These are phyloP conservation scores for Suillus tomentosus DNA, from an alignment of 768 basidiomycete species.

Conservation along the genomic window DNA sequence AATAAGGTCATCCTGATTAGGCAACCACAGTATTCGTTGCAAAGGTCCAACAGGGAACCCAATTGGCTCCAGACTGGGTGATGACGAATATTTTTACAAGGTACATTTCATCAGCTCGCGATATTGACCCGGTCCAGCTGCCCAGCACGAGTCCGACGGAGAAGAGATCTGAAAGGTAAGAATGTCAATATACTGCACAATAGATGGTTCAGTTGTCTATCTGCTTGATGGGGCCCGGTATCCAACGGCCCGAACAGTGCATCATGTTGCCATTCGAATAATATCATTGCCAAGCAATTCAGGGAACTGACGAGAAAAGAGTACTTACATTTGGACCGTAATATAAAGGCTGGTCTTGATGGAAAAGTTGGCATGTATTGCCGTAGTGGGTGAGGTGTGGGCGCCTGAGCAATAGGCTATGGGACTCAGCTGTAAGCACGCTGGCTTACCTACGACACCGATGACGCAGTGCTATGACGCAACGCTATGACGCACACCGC, in stretches of 20 bases:
- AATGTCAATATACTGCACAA: slow-evolving; percentile 8
- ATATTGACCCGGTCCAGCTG: background rate
- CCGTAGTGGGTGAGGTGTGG: background rate
- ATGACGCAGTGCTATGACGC: no score
- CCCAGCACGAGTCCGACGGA: background rate
- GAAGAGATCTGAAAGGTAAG: slow-evolving; percentile 57
- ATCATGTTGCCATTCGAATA: background rate
- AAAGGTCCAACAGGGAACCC: background rate
- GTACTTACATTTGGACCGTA: background rate
- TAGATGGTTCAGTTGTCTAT: background rate
- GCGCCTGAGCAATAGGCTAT: no score
- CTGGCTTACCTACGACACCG: no score
- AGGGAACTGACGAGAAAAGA: background rate
- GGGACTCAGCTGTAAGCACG: no score
- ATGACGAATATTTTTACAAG: background rate
- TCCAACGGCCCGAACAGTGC: background rate
- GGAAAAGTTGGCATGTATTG: background rate
- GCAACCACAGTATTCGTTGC: background rate
- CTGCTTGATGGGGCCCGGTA: background rate
- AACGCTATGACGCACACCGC: no score
- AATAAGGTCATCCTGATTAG: background rate
- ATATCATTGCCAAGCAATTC: background rate
- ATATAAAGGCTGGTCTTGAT: background rate
- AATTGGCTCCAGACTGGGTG: background rate
- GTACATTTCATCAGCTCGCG: background rate